A percentile compares a stretch with the other conserved stretches of the same genome.
phyloP scores from a whole-genome alignment of 306 rosid species.

The Dalbergia cultrata region DNA sequence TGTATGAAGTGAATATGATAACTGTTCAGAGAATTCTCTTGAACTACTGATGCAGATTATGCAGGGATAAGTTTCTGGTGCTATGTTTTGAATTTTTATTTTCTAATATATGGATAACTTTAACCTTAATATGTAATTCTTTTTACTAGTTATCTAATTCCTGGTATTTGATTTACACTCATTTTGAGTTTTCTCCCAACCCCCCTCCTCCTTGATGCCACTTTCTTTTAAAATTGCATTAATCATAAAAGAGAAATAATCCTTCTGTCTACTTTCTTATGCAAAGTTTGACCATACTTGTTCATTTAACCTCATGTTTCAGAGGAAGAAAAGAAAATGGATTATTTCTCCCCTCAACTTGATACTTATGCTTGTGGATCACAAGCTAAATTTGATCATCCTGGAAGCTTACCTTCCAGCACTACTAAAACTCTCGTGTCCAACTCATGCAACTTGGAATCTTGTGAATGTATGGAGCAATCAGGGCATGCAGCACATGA shows the following conservation, averaged over 20 bases:
- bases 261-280: constrained; percentile 17
- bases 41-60: constrained; percentile 19
- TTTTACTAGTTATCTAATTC: neutral
- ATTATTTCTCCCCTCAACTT: constrained; percentile 64
- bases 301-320: constrained; percentile 42
- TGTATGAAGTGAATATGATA: constrained; percentile 36
- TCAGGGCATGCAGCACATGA: constrained; percentile 38
- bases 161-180: neutral
- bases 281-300: constrained; percentile 30
- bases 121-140: neutral
- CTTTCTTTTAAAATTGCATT: constrained; percentile 24
- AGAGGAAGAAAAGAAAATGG: constrained; percentile 65
- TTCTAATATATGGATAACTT: neutral
- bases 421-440: constrained; percentile 29
- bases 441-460: constrained; percentile 33
- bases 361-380: constrained; percentile 52
- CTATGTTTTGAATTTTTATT: neutral
- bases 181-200: neutral
- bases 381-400: constrained; percentile 36
- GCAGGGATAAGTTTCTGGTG: constrained; percentile 24
- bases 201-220: neutral
- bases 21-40: constrained; percentile 20
- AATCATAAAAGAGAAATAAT: constrained; percentile 15
- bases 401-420: constrained; percentile 44
- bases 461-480: constrained; percentile 39